phyloP scores from a whole-genome alignment of 371 early-diverging fungal genomes.

The Chytridiales sp. region DNA sequence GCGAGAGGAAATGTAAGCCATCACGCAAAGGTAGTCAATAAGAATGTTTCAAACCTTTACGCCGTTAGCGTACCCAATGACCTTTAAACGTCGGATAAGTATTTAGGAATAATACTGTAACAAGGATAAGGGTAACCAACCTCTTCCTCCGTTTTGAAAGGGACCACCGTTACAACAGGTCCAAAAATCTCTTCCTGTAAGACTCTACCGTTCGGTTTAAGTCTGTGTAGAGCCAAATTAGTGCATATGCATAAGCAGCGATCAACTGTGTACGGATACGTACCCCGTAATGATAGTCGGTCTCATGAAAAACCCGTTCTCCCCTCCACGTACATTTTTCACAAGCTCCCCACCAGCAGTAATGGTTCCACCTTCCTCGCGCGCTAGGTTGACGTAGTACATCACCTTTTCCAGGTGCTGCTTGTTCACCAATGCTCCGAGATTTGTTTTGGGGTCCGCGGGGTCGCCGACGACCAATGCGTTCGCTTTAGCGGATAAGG shows the following conservation, averaged over 20 bases:
- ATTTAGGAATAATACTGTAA: neutral
- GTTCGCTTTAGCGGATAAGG: conserved; percentile 39
- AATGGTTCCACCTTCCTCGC: conserved; percentile 65
- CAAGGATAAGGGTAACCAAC: conserved; percentile 37
- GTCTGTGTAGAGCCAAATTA: conserved; percentile 27
- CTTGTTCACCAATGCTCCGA: conserved; percentile 62
- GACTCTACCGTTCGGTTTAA: conserved; percentile 54
- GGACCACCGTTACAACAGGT: conserved; percentile 66
- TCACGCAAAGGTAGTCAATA: too few relatives aligned
- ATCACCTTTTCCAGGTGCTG: conserved; percentile 69
- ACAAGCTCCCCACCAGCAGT: conserved; percentile 35
- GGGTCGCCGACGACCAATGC: conserved; percentile 70
- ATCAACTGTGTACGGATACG: neutral
- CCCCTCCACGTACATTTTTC: conserved; percentile 8
- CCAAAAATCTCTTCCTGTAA: conserved; percentile 86
- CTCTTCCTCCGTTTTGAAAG: conserved; percentile 70
- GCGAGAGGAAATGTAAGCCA: too few relatives aligned
- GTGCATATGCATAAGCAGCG: neutral
- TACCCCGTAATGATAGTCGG: conserved; percentile 68
- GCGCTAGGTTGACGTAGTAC: conserved; percentile 64
- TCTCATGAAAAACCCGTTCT: conserved; percentile 53
- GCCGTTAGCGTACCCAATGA: conserved; percentile 63
- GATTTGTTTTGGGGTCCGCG: conserved; percentile 42
- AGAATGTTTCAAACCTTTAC: too few relatives aligned
- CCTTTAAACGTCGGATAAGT: neutral